Evolutionary conservation across 805 yeast species (phyloP), one percentile per base, ranked within the genome.

Genomic region (Ogataea pilisensis): DNA sequence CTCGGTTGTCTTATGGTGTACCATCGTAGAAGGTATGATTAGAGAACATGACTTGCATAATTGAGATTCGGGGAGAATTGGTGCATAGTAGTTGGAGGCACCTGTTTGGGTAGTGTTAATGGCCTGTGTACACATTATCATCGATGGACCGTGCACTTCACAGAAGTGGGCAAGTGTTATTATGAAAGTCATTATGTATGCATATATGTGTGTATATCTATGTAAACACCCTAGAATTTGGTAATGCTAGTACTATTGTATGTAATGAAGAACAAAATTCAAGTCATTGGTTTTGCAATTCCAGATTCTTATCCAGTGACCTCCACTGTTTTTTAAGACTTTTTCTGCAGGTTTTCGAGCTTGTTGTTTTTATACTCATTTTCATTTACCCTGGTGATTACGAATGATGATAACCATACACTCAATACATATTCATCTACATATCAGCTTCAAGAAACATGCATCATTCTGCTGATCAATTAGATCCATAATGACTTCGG

Each of bases 91-190:
- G 57, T 8, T 64, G 40, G 31, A 63, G 47, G 35, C 30, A 13
- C 42, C 42, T n/a, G 36, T 35, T 3, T 27, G 35, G 47, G 6
- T 53, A 37, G n/a, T 47, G 1, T 57, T 39, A 3, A 60, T 53
- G 20, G 57, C 49, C 49, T 80, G 86, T 0, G 89, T 80, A 47
- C 85, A 82, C 55, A 80, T 60, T 2, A 84, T 66, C 31, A 79
- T 73, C 11, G 80, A 67, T 0, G 91, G 90, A 0, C 91, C 91
- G 55, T 84, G 90, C 18, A 78, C 72, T 60, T 84, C 91, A 58
- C 91, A 84, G 58, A 84, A 84, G 55, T 84, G 91, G 0, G 87
- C 82, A 35, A 84, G 57, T 17, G 84, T 68, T 8, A 78, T 60
- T 9, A 73, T 72, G 54, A 64, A 75, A 31, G 70, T 49, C 63